Base-by-base conservation (phyloP, 2,329 filamentous ascomycete genomes). In the Mycocentrospora acerina region DNA sequence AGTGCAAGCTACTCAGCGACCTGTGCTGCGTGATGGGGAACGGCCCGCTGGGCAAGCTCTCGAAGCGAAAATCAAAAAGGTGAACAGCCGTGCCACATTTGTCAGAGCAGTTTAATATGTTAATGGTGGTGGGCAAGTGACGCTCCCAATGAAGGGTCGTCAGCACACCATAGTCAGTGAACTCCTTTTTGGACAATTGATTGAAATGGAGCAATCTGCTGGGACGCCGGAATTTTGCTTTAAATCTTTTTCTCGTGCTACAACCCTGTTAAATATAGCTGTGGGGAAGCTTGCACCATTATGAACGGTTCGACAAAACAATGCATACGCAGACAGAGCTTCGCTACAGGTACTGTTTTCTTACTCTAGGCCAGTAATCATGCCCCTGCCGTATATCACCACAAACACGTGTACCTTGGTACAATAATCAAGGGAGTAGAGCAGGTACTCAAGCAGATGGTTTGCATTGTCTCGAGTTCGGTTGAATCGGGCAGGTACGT, bases 401-500 rank as follows among this genome's bases (percentile, higher is more conserved):
- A 41, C 30, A 33, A 24, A 33, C 29, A 24, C 29, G 40, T 42
- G 17, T 17, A 40, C 33, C n/a, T 17, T 24, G 11, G 24, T 36
- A 29, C 27, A 25, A 25, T 5, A 6, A 22, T 22, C 9, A 5
- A 9, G 19, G 5, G 19, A 15, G 53, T 57, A 48, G 53, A 46
- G 29, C 50, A 48, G 25, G 40, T 45, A 27, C 27, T 42, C 32
- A 14, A 40, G 36, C 42, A 40, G 47, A 35, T 15, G 30, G 19
- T 35, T 35, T 37, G 33, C 37, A 33, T 44, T 32, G 40, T 40
- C 32, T 44, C 38, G 45, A 50, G 42, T 38, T 55, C 40, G 48
- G 55, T 39, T 35, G 38, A 46, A 49, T 46, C 51, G 44, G 48
- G 46, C 42, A 50, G 45, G 53, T 51, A 55, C 44, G 50, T 41